These are phyloP conservation scores for Candida silvicultrix DNA, from an alignment of 805 yeast species.

Conservation along the genomic window DNA sequence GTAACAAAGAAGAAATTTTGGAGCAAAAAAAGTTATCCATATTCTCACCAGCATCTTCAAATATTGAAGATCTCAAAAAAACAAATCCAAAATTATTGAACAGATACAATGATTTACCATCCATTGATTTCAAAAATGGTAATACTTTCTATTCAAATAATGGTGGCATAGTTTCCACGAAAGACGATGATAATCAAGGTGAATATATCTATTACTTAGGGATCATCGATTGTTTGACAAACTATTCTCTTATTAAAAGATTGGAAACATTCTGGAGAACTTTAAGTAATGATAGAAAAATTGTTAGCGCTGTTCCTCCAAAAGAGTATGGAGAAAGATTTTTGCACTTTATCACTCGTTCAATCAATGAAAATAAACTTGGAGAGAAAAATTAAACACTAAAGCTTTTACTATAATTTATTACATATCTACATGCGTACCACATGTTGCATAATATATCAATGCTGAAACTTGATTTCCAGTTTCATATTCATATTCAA, in stretches of 20 bases:
- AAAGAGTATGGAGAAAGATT: constrained; percentile 86
- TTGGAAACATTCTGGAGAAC: constrained; percentile 85
- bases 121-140: constrained; percentile 37
- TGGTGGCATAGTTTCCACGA: constrained; percentile 79
- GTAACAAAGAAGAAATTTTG: constrained; percentile 32
- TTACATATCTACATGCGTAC: neutral
- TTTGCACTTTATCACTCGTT: constrained; percentile 52
- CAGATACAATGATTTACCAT: constrained; percentile 35
- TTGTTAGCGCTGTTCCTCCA: constrained; percentile 89
- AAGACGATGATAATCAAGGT: constrained; percentile 47
- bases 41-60: constrained; percentile 23
- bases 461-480: neutral
- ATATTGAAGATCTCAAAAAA: constrained; percentile 26
- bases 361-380: constrained; percentile 24
- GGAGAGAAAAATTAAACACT: neutral
- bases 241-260: constrained; percentile 64
- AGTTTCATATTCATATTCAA: neutral
- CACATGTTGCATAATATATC: neutral
- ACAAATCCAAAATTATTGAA: constrained; percentile 42
- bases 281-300: constrained; percentile 56
- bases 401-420: neutral
- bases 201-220: constrained; percentile 83
- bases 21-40: constrained; percentile 33
- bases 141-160: constrained; percentile 67
- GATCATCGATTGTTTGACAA: constrained; percentile 88